phyloP scores from a whole-genome alignment of 2,329 filamentous ascomycete species.

The Fusarium proliferatum region DNA sequence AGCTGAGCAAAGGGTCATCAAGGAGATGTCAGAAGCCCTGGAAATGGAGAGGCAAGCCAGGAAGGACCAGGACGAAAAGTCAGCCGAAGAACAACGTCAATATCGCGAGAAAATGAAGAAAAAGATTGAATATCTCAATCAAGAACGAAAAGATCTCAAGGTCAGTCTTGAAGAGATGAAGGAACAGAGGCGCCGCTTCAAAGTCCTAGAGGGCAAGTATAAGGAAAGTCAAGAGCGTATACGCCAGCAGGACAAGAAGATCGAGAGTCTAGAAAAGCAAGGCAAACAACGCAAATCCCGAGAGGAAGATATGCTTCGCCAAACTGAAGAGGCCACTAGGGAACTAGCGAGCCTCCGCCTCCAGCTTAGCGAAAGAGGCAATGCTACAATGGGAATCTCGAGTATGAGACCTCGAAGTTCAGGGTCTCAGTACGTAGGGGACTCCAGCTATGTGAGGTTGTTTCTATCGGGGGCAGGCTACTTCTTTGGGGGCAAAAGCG shows the following conservation, averaged over 20 bases:
- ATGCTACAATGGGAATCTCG: background rate
- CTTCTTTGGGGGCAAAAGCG: background rate
- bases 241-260: background rate
- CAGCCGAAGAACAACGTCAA: background rate
- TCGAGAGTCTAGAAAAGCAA: background rate
- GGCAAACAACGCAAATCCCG: background rate
- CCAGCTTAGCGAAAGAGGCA: accelerated
- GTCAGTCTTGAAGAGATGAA: background rate
- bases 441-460: no score
- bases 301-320: background rate
- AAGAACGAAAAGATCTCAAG: background rate
- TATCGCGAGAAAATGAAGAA: background rate
- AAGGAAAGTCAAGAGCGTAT: background rate
- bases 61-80: background rate
- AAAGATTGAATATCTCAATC: background rate
- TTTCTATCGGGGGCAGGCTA: background rate
- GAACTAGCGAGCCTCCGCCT: background rate
- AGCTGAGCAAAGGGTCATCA: background rate
- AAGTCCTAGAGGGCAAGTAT: background rate
- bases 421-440: no score
- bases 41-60: background rate
- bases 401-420: background rate
- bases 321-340: background rate
- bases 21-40: background rate
- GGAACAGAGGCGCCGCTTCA: background rate